Evolutionary conservation across 768 basidiomycete genomes (phyloP), one percentile per base, ranked within the genome.

Genomic region (Termitomyces sp.): DNA sequence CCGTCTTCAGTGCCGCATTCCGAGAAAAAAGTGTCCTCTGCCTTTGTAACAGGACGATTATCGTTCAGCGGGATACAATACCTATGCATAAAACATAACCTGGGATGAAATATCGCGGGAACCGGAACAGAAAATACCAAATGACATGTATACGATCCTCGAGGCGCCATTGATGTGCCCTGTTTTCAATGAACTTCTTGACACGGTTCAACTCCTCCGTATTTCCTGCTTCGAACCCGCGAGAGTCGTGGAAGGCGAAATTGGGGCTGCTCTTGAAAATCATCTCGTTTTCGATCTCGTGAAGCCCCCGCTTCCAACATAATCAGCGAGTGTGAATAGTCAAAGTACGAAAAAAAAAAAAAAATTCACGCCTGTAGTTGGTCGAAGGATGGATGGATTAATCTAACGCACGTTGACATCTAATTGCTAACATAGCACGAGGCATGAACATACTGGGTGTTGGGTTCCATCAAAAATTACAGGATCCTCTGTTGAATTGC

Each of bases 401-500:
- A 51, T 49, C 19, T 42, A 5, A 10, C n/a, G 8, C 55, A 50
- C 30, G 5, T 54, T 30, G 37, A 15, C 50, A 21, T 23, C 7
- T 5, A 23, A 19, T 28, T 2, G 41, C 38, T 10, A 15, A 26
- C 7, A 33, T 15, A 30, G 31, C 31, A 33, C 9, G 10, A 50
- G 52, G n/a, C 19, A 31, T 23, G 47, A 44, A 54, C 63, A 23
- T 47, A 72, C 71, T 62, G 30, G 45, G 5, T 58, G 51, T 12
- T 68, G 35, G 0, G 11, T 66, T 0, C 52, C 19, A 59, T 66
- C 60, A n/a, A 59, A 62, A 40, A 75, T 66, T 11, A 54, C 63
- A 0, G 73, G 72, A 3, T 68, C 64, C 9, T 74, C 70, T 1
- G 57, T 66, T 6, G 71, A 67, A 53, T 70, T 66, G 60, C 73